These are phyloP conservation scores for Amyloporia xantha DNA, from an alignment of 768 basidiomycete species.

Conservation along the genomic window DNA sequence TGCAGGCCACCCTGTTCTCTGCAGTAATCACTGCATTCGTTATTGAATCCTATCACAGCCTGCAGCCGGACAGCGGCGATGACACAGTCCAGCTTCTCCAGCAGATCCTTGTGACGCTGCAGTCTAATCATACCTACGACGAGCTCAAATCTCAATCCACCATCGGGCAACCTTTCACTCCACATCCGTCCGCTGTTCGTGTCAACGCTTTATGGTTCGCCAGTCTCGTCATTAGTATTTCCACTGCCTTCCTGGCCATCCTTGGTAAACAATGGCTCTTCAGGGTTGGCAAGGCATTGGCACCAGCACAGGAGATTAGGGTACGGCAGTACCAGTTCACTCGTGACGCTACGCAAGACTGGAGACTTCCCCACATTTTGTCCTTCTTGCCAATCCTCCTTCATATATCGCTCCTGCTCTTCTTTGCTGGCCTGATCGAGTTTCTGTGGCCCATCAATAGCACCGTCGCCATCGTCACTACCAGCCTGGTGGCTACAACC, in stretches of 20 bases:
- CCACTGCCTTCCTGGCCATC: constrained; percentile 37
- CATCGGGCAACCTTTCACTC: constrained; percentile 3
- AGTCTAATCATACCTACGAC: neutral
- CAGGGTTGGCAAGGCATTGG: neutral
- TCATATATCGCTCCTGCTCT: constrained; percentile 45
- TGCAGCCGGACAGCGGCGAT: constrained; percentile 17
- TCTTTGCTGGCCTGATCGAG: constrained; percentile 42
- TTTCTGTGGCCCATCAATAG: constrained; percentile 31
- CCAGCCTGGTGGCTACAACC: constrained; percentile 6
- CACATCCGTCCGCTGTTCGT: constrained; percentile 27
- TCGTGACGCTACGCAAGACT: neutral
- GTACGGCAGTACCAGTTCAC: neutral
- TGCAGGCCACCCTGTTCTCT: constrained; percentile 27
- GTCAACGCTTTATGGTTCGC: constrained; percentile 38
- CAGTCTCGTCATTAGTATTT: constrained; percentile 31
- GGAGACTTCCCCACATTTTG: constrained; percentile 22
- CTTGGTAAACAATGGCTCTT: constrained; percentile 45
- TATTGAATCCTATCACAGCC: constrained; percentile 18
- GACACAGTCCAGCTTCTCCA: constrained; percentile 6
- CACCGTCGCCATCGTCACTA: constrained; percentile 8
- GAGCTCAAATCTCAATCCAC: neutral
- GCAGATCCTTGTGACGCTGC: neutral
- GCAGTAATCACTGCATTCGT: constrained; percentile 24
- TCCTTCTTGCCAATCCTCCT: constrained; percentile 40
- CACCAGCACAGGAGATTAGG: neutral